Percentiles rank a stretch among this genome's conserved stretches.
phyloP scores from a whole-genome alignment of 2,329 filamentous ascomycete species.

The Colletotrichum lupini region DNA sequence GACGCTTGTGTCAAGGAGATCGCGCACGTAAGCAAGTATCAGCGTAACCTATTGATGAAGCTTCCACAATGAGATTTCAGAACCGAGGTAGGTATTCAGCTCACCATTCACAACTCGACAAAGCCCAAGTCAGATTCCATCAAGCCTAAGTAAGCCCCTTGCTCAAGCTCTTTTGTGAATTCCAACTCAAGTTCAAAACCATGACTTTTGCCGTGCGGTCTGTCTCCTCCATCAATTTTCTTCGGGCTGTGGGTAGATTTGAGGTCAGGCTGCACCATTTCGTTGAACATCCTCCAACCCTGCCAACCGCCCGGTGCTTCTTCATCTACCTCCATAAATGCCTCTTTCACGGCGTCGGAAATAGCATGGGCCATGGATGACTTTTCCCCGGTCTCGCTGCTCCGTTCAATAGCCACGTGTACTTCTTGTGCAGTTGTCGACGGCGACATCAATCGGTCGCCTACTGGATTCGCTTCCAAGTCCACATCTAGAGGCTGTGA shows the following conservation, averaged over 20 bases:
- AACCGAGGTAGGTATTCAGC: neutral
- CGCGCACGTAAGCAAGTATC: too few species aligned
- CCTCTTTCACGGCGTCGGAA: conserved; percentile 40
- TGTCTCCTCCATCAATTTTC: too few species aligned
- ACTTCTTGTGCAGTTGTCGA: too few species aligned
- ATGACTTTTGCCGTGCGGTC: neutral
- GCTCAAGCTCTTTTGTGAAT: too few species aligned
- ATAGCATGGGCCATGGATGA: conserved; percentile 28
- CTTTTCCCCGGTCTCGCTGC: neutral
- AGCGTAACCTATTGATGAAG: too few species aligned
- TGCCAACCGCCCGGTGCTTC: conserved; percentile 42
- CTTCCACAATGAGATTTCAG: too few species aligned
- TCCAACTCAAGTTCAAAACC: too few species aligned
- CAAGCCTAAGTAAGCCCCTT: neutral
- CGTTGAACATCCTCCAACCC: conserved; percentile 44
- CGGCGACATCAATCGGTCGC: too few species aligned
- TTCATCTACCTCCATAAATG: conserved; percentile 44
- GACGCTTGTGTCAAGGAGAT: too few species aligned
- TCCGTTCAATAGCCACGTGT: neutral
- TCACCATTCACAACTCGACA: conserved; percentile 3
- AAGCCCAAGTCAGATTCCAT: conserved; percentile 33
- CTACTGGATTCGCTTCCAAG: neutral
- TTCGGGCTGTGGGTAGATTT: too few species aligned
- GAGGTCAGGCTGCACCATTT: conserved; percentile 40
- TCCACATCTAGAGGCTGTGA: conserved; percentile 12